Percentiles rank a stretch among this genome's conserved stretches.
Evolutionary conservation across 1,284 basidiomycete species (phyloP).

Genomic region (Rhodotorula sp.): DNA sequence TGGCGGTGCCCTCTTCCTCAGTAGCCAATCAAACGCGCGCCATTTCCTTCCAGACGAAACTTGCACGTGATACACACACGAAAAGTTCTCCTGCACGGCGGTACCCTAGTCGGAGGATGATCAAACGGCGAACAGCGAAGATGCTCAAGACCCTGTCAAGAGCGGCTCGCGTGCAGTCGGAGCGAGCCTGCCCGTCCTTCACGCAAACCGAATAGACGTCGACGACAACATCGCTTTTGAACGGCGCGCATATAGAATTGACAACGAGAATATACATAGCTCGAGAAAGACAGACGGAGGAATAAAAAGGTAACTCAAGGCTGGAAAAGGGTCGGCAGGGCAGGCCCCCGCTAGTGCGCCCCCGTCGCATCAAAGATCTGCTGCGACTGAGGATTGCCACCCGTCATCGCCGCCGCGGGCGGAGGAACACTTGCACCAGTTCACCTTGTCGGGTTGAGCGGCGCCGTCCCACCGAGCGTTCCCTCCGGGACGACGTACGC

Average conservation of each 20-base stretch:
- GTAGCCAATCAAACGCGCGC: no score
- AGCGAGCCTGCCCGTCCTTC: no score
- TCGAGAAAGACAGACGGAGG: not conserved
- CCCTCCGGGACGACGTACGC: constrained; percentile 39
- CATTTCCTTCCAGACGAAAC: no score
- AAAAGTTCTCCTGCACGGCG: no score
- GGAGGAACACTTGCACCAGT: not conserved
- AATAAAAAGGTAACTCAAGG: not conserved
- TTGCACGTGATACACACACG: no score
- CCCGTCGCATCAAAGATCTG: constrained; percentile 25
- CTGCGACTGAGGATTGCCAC: not conserved
- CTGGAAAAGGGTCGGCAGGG: not conserved
- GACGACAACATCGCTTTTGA: no score
- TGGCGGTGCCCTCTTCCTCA: no score
- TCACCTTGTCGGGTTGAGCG: not conserved
- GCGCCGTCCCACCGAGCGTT: constrained; percentile 14
- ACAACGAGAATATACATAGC: not conserved
- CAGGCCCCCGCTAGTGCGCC: not conserved
- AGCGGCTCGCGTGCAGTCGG: no score
- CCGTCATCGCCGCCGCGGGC: not conserved
- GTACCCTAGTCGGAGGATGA: no score
- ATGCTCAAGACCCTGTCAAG: no score
- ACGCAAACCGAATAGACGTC: no score
- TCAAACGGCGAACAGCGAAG: no score
- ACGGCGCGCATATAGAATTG: not conserved